Evolutionary conservation across 108 stramenopile species (phyloP), one percentile per base, ranked within the genome.

Genomic region (Cylindrotheca closterium): DNA sequence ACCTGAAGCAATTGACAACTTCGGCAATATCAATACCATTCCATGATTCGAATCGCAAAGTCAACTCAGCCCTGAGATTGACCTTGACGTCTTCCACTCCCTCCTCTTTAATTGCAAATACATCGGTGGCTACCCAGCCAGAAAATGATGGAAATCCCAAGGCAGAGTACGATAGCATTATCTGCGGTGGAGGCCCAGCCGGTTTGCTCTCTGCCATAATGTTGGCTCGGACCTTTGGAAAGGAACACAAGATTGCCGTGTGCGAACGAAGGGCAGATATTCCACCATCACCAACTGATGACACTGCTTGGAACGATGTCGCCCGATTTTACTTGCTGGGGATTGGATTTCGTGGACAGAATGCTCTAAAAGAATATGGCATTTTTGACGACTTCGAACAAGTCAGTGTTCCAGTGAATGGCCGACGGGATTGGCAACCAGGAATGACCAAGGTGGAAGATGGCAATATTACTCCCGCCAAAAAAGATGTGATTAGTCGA

Each of bases 401-500:
- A 1, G 75, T 70, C 56, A 71, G 78, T 57, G 63, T 70, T 10
- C 67, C 65, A 46, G 75, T 80, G 1, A 49, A 69, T 15, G 92
- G 92, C 1, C 63, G 88, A 46, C 81, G 65, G 58, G 88, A 89
- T 71, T 93, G 92, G 92, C 58, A 66, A 22, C 81, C 81, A 22
- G 81, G 73, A 28, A 58, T 53, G 12, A 54, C 62, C 46, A 53
- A 63, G 5, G 68, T 60, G 10, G 69, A 70, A 47, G 83, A 81
- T 23, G 75, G 70, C 1, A 49, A 67, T 7, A 78, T 71, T 17
- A 80, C 80, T 30, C 70, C 66, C 22, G 77, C 74, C 45, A 69
- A 73, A 22, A 69, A 51, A 31, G 77, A 78, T n/a, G 62, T 68
- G 0, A 47, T 54, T 57, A 84, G 75, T 25, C 75, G 72, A 66